Evolutionary conservation across 306 rosid genomes (phyloP), one percentile per base, ranked within the genome.

Genomic region (Datisca glomerata): DNA sequence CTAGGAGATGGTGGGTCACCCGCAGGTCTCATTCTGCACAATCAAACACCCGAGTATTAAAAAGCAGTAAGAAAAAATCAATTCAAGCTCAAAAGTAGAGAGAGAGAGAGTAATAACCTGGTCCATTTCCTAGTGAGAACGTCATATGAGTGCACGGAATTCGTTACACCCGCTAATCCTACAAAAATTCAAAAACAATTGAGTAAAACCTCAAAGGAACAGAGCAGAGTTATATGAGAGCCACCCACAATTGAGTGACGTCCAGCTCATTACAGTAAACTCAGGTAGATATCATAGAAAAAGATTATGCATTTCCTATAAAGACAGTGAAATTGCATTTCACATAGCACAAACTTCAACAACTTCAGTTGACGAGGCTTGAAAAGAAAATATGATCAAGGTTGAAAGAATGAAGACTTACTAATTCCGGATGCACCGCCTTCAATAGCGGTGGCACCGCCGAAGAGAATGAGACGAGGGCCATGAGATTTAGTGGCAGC

Each of bases 1-100:
- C 99, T 79, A 12, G 96, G 94, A 44, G 99, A 91, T 0, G 99
- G 99, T 12, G 99, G 99, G 45, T 91, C 99, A 21, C 99, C 99
- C 1, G 94, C 86, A 0, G 99, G 93, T 52, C 79, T 78, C 23
- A 91, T 28, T 66, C 99, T 91, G 53, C 61, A 57, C 15, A 55
- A 55, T 24, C 36, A 25, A 40, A 61, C 61, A 63, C 25, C 34
- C 57, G 47, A 46, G 47, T 40, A 51, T 47, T 8, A 52, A 55
- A 21, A 74, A 49, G 47, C 29, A 18, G 66, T 53, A 62, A 53
- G 40, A 32, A 17, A 51, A 24, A n/a, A 33, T 32, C 58, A 70
- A 47, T 61, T 34, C 61, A 60, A 50, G 18, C 41, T 53, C 56
- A 24, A 40, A 31, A 16, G 13, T 20, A 11, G 24, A n/a, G 12